These are phyloP conservation scores for Scalesia atractyloides DNA, from an alignment of 129 eudicot species.

Conservation along the genomic window DNA sequence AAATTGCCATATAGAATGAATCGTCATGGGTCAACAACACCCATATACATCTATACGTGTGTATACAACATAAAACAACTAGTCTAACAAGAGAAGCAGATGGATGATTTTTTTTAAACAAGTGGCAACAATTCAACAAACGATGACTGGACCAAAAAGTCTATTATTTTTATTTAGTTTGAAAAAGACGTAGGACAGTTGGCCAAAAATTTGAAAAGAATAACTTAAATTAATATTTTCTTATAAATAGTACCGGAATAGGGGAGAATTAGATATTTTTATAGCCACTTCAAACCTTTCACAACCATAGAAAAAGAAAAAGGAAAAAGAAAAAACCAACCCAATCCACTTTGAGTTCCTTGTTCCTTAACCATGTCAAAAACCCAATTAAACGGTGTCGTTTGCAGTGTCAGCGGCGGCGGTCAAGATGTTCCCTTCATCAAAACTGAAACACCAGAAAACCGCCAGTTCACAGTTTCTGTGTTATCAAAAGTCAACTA, in stretches of 20 bases:
- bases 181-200: background rate
- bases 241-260: too few species aligned
- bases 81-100: too few species aligned
- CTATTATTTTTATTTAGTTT: background rate
- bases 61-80: too few species aligned
- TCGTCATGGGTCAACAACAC: too few species aligned
- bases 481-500: background rate
- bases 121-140: too few species aligned
- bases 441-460: slow-evolving; percentile 5
- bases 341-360: background rate
- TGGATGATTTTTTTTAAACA: too few species aligned
- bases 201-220: background rate
- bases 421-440: background rate
- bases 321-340: background rate
- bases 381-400: background rate
- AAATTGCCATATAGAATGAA: too few species aligned
- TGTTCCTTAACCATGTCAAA: slow-evolving; percentile 12
- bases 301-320: background rate
- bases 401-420: background rate
- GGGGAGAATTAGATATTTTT: background rate
- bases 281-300: background rate
- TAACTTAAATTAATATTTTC: too few species aligned
- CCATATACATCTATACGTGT: too few species aligned
- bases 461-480: background rate
- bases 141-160: background rate